phyloP scores from a whole-genome alignment of 768 basidiomycete species.

The Suillus subaureus region DNA sequence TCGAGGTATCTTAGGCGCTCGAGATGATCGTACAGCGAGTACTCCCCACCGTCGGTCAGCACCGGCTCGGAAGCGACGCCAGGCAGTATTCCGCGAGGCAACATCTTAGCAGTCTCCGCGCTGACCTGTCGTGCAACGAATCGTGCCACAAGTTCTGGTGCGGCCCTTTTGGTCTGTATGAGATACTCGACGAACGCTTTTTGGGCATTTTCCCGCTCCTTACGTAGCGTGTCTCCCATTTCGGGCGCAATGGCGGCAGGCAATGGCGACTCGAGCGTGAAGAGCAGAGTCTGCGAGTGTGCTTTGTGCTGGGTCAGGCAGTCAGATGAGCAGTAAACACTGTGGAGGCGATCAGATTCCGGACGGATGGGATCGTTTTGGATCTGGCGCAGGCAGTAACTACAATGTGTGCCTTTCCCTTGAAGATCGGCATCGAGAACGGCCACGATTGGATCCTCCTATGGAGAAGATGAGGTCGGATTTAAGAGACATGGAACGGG shows the following conservation, averaged over 20 bases:
- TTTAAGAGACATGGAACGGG: conserved; percentile 1
- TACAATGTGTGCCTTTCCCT: conserved; percentile 67
- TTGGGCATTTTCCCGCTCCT: conserved; percentile 61
- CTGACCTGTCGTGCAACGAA: conserved; percentile 75
- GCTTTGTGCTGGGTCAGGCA: conserved; percentile 58
- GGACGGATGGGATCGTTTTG: conserved; percentile 47
- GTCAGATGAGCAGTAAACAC: conserved; percentile 73
- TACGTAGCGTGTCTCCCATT: conserved; percentile 34
- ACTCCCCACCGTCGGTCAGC: conserved; percentile 50
- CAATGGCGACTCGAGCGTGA: conserved; percentile 64
- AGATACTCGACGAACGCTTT: conserved; percentile 57
- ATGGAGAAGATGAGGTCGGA: conserved; percentile 9
- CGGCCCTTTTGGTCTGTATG: conserved; percentile 47
- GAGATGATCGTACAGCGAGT: conserved; percentile 73
- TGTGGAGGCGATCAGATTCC: conserved; percentile 52
- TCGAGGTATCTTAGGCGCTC: conserved; percentile 75
- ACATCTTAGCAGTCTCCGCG: conserved; percentile 61
- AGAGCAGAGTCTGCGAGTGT: conserved; percentile 71
- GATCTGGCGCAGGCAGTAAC: conserved; percentile 69
- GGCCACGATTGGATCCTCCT: conserved; percentile 78
- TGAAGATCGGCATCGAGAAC: conserved; percentile 75
- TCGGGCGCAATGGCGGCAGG: conserved; percentile 44
- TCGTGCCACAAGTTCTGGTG: conserved; percentile 63
- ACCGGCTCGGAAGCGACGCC: conserved; percentile 20
- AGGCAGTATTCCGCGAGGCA: conserved; percentile 28